Evolutionary conservation across 345 rosid species (phyloP).

Genomic region (Psidium guajava): DNA sequence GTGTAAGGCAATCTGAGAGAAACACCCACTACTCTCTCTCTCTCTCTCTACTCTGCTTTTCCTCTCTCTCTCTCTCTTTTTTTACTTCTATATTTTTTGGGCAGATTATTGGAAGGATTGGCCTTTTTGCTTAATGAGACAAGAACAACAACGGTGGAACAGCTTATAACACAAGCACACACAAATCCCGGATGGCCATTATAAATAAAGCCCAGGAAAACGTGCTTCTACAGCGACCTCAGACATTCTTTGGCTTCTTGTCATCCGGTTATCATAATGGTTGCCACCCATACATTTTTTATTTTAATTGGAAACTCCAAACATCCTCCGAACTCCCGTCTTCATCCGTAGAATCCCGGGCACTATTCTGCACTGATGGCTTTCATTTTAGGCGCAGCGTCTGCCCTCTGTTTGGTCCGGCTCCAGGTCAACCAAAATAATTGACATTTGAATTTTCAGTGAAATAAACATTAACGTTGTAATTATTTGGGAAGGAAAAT

Average conservation of each 20-base stretch:
- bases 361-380: neutral
- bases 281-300: neutral
- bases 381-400: neutral
- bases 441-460: neutral
- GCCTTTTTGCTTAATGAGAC: neutral
- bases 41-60: neutral
- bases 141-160: neutral
- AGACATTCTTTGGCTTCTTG: neutral
- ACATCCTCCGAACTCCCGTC: neutral
- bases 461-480: neutral
- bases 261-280: neutral
- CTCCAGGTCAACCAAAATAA: neutral
- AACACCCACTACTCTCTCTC: constrained; percentile 8
- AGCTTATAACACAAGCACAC: neutral
- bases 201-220: neutral
- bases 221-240: neutral
- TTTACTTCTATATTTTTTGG: neutral
- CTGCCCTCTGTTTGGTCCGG: neutral
- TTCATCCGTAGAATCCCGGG: neutral
- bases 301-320: neutral
- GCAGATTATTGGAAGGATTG: neutral
- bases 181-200: neutral
- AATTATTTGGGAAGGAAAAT: neutral
- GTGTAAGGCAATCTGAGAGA: neutral
- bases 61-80: neutral